Base-by-base conservation (phyloP, 257 asterid genomes). In the Ilex asprella region DNA sequence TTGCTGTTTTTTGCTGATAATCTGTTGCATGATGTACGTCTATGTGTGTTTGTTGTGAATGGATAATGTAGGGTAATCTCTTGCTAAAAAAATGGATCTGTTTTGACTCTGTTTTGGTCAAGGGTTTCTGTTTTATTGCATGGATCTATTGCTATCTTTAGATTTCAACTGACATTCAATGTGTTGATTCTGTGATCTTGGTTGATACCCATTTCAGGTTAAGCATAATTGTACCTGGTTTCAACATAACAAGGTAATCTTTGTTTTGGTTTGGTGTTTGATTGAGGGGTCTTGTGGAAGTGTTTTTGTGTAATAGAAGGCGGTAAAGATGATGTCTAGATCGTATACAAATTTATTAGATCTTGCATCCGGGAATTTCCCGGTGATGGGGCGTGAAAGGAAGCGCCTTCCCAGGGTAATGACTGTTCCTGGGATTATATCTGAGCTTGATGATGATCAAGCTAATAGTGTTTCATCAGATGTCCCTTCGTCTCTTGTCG, bases 391-490 rank as follows among this genome's bases (percentile, higher is more conserved):
- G n/a, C 66, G 65, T 2, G 82, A 80, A 55, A 74, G 73, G 60
- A 69, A 35, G 73, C 79, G 81, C 46, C 75, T 77, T 35, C 79
- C 79, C 2, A 70, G 86, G 53, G 86, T 81, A 64, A 78, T 81
- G 86, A 81, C 86, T 51, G 86, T 81, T 43, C 75, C 86, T 5
- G 86, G 86, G 68, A 79, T 72, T 16, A 75, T 81, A 49, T 78
- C 83, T 27, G 86, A 81, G 77, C 81, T 72, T 52, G 86, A 78
- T 59, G 83, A 75, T 50, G 83, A 77, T 59, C 84, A 63, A 70
- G 75, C 84, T 55, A 76, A 73, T 52, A 79, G 84, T 55, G 82
- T 79, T 67, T 29, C 82, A 1, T 75, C 86, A 2, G 86, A 81
- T 65, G 81, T 72, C 11, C 77, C 74, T 10, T 72, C 83, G 2